A percentile compares a stretch with the other conserved stretches of the same genome.
phyloP scores from a whole-genome alignment of 768 basidiomycete species.

The Symmetrospora coprosmae region DNA sequence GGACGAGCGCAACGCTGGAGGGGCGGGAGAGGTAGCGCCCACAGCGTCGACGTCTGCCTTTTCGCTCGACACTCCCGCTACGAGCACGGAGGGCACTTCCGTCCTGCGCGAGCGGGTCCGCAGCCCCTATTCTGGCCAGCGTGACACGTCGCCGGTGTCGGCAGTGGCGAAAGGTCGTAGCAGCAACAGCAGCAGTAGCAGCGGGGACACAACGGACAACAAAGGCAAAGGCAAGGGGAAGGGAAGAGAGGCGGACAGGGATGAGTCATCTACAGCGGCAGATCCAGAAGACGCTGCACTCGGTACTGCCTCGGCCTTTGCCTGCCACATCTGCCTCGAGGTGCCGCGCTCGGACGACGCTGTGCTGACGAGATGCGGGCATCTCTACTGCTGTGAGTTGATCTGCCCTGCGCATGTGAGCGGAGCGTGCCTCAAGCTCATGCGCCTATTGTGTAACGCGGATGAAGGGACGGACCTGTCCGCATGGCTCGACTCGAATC shows the following conservation, averaged over 20 bases:
- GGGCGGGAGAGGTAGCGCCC: too few relatives aligned
- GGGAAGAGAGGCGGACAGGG: neutral
- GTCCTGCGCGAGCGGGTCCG: too few relatives aligned
- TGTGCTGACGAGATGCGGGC: slow-evolving; percentile 14
- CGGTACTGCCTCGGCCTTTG: neutral
- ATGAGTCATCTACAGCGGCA: neutral
- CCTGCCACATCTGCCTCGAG: neutral
- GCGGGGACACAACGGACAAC: neutral
- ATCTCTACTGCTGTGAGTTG: slow-evolving; percentile 15
- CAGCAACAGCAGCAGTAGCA: neutral
- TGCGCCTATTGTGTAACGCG: neutral
- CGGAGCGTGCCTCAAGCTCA: neutral
- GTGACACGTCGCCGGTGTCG: too few relatives aligned
- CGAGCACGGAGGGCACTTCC: too few relatives aligned
- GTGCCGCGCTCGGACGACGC: neutral
- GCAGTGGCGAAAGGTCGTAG: too few relatives aligned
- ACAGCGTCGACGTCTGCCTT: too few relatives aligned
- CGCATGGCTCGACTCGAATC: slow-evolving; percentile 15
- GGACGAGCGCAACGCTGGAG: too few relatives aligned
- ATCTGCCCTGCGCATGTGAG: neutral
- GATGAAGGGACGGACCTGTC: slow-evolving; percentile 13
- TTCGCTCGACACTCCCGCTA: too few relatives aligned
- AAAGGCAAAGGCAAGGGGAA: too few relatives aligned
- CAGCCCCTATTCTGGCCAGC: too few relatives aligned
- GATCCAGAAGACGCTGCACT: too few relatives aligned